Evolutionary conservation across 2,329 filamentous ascomycete species (phyloP).

Genomic region (Emericellopsis atlantica): DNA sequence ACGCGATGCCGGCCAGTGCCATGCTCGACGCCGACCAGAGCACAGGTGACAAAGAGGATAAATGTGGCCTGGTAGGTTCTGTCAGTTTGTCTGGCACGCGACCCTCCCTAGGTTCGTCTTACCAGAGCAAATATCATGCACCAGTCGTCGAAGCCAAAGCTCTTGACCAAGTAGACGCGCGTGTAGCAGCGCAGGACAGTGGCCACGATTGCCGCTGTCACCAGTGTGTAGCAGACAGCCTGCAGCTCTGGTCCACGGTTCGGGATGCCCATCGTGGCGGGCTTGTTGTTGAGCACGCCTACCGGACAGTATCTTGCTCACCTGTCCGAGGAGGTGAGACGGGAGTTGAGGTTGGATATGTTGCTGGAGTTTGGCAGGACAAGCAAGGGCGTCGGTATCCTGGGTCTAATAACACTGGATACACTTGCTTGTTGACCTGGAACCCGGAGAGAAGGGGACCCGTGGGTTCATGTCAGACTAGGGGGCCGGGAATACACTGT

Average conservation of each 20-base stretch:
- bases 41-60: conserved; percentile 18
- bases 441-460: too few relatives aligned
- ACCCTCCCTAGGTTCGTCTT: conserved; percentile 1
- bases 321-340: too few relatives aligned
- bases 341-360: too few relatives aligned
- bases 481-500: too few relatives aligned
- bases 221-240: conserved; percentile 16
- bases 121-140: conserved; percentile 23
- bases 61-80: conserved; percentile 16
- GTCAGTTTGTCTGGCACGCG: neutral
- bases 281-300: too few relatives aligned
- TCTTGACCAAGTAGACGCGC: conserved; percentile 18
- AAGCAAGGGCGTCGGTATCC: too few relatives aligned
- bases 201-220: conserved; percentile 13
- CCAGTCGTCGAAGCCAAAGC: conserved; percentile 25
- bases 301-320: too few relatives aligned
- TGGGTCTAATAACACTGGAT: too few relatives aligned
- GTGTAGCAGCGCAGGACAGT: conserved; percentile 19
- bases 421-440: too few relatives aligned
- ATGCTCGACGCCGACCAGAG: conserved; percentile 20
- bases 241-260: conserved; percentile 21
- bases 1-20: conserved; percentile 25
- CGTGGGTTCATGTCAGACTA: too few relatives aligned
- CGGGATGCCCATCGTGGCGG: conserved; percentile 8
- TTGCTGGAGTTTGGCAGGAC: too few relatives aligned